Percentiles rank a stretch among this genome's conserved stretches.
phyloP scores from a whole-genome alignment of 2,329 filamentous ascomycete species.

The Aureobasidium sp. region DNA sequence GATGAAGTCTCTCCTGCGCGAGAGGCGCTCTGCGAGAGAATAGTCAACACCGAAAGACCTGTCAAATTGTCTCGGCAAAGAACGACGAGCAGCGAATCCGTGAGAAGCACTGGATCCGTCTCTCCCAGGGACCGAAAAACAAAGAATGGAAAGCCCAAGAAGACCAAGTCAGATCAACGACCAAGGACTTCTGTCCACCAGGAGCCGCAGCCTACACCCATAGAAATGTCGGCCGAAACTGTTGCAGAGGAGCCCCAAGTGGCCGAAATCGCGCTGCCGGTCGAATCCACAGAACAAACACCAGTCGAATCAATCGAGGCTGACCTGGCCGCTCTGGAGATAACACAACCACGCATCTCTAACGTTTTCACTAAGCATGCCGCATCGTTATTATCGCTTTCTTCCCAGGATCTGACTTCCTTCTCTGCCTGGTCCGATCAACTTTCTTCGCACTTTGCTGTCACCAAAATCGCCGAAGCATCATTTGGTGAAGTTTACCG shows the following conservation, averaged over 20 bases:
- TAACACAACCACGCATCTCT: slow-evolving; percentile 4
- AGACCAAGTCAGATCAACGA: background rate
- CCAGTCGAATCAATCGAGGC: background rate
- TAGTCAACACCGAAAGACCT: slow-evolving; percentile 4
- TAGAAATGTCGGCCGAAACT: background rate
- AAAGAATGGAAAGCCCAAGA: slow-evolving; percentile 7
- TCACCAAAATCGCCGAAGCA: slow-evolving; percentile 58
- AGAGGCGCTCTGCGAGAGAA: background rate
- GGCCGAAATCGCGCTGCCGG: background rate
- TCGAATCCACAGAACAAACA: background rate
- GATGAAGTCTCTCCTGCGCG: background rate
- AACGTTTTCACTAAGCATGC: slow-evolving; percentile 22
- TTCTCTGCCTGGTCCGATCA: slow-evolving; percentile 38
- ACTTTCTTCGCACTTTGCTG: slow-evolving; percentile 38
- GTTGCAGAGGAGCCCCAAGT: background rate
- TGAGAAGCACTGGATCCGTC: background rate
- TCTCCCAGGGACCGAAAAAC: slow-evolving; percentile 4
- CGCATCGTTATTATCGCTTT: slow-evolving; percentile 24
- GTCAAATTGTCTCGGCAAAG: background rate
- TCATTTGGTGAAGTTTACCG: slow-evolving; percentile 62
- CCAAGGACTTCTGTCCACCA: background rate
- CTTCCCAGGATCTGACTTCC: slow-evolving; percentile 27
- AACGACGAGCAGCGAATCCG: slow-evolving; percentile 3
- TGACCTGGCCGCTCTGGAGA: background rate
- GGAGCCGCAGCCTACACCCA: background rate